Percentiles rank a stretch among this genome's conserved stretches.
phyloP scores from a whole-genome alignment of 2,329 filamentous ascomycete species.

The Sporothrix globosa region DNA sequence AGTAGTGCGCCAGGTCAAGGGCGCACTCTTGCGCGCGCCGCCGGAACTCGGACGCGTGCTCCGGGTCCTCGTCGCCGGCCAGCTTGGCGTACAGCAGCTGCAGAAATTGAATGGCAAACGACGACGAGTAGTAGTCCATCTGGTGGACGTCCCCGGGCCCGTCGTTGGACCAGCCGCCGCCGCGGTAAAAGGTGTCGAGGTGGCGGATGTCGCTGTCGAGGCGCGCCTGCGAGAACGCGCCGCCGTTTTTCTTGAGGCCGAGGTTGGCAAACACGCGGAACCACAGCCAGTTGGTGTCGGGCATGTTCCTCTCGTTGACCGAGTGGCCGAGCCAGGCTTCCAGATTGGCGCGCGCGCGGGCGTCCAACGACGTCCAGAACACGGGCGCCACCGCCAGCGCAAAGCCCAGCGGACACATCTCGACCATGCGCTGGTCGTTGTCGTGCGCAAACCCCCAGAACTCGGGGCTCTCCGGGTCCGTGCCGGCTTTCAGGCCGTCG shows the following conservation, averaged over 20 bases:
- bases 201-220: constrained; percentile 77
- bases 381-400: constrained; percentile 69
- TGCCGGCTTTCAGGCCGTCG: constrained; percentile 70
- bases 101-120: constrained; percentile 79
- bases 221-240: constrained; percentile 68
- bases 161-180: constrained; percentile 80
- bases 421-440: constrained; percentile 81
- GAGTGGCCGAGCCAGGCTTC: constrained; percentile 72
- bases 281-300: constrained; percentile 72
- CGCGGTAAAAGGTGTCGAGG: constrained; percentile 79
- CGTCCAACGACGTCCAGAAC: constrained; percentile 68
- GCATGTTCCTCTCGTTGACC: constrained; percentile 80
- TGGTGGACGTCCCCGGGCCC: constrained; percentile 77
- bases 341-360: constrained; percentile 66
- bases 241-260: constrained; percentile 74
- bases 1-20: constrained; percentile 74
- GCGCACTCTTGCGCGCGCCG: constrained; percentile 68
- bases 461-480: constrained; percentile 68
- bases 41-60: constrained; percentile 69
- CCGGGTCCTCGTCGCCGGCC: constrained; percentile 66
- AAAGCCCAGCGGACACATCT: constrained; percentile 79
- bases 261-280: constrained; percentile 84
- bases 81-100: constrained; percentile 77
- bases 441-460: constrained; percentile 79
- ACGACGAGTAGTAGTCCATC: constrained; percentile 85